Evolutionary conservation across 2,329 filamentous ascomycete genomes (phyloP).

Genomic region (Eutypella sp.): DNA sequence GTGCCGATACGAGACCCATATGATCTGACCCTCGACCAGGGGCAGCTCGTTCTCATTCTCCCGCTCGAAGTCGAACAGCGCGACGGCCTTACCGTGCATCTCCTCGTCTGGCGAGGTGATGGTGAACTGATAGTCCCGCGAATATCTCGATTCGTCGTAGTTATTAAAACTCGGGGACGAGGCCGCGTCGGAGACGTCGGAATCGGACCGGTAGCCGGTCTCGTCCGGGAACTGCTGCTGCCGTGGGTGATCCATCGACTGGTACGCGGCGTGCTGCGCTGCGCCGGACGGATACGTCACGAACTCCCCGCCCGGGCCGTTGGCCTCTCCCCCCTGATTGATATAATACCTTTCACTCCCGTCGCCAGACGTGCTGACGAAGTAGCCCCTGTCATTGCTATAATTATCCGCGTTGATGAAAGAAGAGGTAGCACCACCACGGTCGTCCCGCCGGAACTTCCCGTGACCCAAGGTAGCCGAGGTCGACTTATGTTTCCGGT

Average conservation of each 20-base stretch:
- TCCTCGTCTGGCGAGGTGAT: conserved; percentile 95
- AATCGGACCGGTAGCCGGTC: conserved; percentile 48
- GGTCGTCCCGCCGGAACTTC: conserved; percentile 40
- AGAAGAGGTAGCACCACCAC: conserved; percentile 33
- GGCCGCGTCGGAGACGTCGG: conserved; percentile 53
- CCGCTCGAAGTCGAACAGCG: conserved; percentile 88
- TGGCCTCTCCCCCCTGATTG: conserved; percentile 62
- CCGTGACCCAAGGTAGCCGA: conserved; percentile 43
- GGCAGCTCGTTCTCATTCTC: conserved; percentile 97
- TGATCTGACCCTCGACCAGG: conserved; percentile 88
- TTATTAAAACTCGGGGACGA: conserved; percentile 55
- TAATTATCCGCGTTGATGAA: conserved; percentile 45
- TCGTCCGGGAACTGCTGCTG: conserved; percentile 42
- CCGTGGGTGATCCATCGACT: conserved; percentile 40
- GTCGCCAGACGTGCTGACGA: conserved; percentile 62
- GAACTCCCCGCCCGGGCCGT: conserved; percentile 74
- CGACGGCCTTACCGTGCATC: conserved; percentile 94
- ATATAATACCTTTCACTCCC: conserved; percentile 72
- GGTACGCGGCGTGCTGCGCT: conserved; percentile 51
- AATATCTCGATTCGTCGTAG: conserved; percentile 74
- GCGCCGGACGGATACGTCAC: conserved; percentile 71
- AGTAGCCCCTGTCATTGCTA: conserved; percentile 61
- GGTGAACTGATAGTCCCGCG: conserved; percentile 88
- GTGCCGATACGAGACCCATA: conserved; percentile 92
- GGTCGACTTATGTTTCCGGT: conserved; percentile 79